These are phyloP conservation scores for Ganoderma multipileum DNA, from an alignment of 1,284 basidiomycete genomes.

Conservation along the genomic window DNA sequence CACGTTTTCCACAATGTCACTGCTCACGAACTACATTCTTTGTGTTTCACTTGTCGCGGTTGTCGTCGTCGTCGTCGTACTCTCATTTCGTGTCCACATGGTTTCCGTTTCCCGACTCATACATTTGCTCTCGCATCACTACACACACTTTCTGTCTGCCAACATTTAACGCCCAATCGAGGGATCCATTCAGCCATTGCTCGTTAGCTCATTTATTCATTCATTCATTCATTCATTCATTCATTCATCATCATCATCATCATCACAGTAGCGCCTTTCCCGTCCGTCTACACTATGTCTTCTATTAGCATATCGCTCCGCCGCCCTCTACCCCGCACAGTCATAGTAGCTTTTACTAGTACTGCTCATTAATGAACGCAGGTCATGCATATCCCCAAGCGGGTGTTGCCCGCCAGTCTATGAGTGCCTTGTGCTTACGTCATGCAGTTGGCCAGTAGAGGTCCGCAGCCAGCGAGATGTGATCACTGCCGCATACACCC, in stretches of 20 bases:
- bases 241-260: slow-evolving; percentile 12
- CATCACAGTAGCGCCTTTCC: slow-evolving; percentile 16
- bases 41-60: background rate
- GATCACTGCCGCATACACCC: slow-evolving; percentile 87
- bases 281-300: slow-evolving; percentile 21
- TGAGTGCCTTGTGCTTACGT: slow-evolving; percentile 3
- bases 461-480: slow-evolving; percentile 78
- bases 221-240: background rate
- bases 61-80: slow-evolving; percentile 2
- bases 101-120: slow-evolving; percentile 12
- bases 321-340: slow-evolving; percentile 17
- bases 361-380: slow-evolving; percentile 28
- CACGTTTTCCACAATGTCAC: slow-evolving; percentile 3
- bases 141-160: slow-evolving; percentile 10
- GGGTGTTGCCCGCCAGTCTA: background rate
- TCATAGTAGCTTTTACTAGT: slow-evolving; percentile 30
- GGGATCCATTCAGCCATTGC: slow-evolving; percentile 7
- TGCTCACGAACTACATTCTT: slow-evolving; percentile 2
- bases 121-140: slow-evolving; percentile 15
- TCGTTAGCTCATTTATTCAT: background rate
- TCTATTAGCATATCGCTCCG: slow-evolving; percentile 28
- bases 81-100: background rate
- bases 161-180: slow-evolving; percentile 5
- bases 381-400: slow-evolving; percentile 6
- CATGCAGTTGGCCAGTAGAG: slow-evolving; percentile 43